These are phyloP conservation scores for Solanum commersonii DNA, from an alignment of 257 asterid species.

Conservation along the genomic window DNA sequence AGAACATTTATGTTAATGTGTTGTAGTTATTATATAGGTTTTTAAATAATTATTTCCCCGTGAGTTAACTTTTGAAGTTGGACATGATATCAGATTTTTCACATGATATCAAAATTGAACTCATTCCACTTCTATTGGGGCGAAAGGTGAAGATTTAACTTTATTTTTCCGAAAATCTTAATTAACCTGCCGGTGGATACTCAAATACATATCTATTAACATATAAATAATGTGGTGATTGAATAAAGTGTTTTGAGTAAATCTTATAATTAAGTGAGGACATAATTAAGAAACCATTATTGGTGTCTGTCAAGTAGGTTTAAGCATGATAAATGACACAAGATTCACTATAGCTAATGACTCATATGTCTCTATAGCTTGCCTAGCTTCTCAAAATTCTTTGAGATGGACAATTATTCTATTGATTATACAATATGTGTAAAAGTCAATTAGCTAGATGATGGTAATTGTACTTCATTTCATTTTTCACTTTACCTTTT, in stretches of 20 bases:
- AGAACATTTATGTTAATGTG: neutral
- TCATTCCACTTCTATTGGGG: neutral
- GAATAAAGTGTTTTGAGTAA: neutral
- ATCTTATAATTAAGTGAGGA: neutral
- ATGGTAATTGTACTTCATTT: neutral
- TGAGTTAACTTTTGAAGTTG: neutral
- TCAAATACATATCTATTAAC: neutral
- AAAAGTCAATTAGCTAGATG: neutral
- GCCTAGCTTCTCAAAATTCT: neutral
- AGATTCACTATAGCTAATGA: neutral
- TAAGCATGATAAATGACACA: conserved; percentile 46
- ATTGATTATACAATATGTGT: neutral
- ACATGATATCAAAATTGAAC: neutral
- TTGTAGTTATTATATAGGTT: neutral
- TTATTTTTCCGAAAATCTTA: no score
- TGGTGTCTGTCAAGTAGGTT: conserved; percentile 30
- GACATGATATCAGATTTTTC: accelerated
- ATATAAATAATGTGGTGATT: neutral
- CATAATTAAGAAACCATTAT: neutral
- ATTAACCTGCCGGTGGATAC: neutral
- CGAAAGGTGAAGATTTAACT: neutral
- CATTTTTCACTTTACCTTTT: neutral
- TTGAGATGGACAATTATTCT: neutral
- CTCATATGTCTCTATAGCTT: neutral
- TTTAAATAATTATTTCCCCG: accelerated